Conservation (phyloP, 306 rosid genomes). For the Prunus armeniaca region DNA sequence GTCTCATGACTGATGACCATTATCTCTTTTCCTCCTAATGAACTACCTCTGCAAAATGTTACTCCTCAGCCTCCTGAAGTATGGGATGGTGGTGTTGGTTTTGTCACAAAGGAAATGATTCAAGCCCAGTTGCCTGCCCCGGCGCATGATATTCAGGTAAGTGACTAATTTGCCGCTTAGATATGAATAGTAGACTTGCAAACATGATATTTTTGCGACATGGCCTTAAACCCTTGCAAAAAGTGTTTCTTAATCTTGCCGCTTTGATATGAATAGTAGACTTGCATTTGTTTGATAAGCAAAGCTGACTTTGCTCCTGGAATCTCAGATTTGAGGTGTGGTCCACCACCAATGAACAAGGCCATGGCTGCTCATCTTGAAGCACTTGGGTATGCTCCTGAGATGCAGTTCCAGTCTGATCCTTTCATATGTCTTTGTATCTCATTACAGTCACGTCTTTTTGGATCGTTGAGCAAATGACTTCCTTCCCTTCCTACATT, state of each 20-base stretch:
- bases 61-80: constrained; percentile 77
- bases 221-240: not conserved
- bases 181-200: no score
- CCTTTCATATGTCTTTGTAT: not conserved
- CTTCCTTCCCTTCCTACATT: not conserved
- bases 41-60: constrained; percentile 13
- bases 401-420: constrained; percentile 91
- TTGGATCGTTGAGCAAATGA: not conserved
- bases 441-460: not conserved
- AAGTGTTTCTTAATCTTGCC: not conserved
- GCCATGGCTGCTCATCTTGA: constrained; percentile 89
- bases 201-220: not conserved
- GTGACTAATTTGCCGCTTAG: no score
- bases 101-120: constrained; percentile 88
- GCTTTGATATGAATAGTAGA: not conserved
- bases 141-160: constrained; percentile 68
- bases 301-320: not conserved
- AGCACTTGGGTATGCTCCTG: constrained; percentile 61
- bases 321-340: constrained; percentile 80
- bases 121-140: constrained; percentile 83
- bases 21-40: not conserved
- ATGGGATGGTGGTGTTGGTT: constrained; percentile 94
- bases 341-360: constrained; percentile 99
- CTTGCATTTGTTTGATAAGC: not conserved
- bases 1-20: constrained; percentile 1